Base-by-base conservation (phyloP, 371 early-diverging fungal species). In the Lichtheimia ramosa region DNA sequence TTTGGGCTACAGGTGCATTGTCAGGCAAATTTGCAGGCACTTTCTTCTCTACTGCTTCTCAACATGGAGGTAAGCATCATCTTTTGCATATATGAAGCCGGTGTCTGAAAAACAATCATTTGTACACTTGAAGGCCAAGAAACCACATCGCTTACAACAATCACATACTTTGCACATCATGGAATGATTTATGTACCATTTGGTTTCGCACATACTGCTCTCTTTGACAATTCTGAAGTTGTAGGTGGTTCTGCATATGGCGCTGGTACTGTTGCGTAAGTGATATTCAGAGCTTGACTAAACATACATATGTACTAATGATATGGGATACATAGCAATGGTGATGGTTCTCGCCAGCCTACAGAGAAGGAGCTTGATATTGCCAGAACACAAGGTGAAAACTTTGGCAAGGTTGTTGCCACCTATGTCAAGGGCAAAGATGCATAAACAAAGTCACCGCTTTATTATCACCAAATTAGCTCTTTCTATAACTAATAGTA, bases 181-280 rank as follows among this genome's bases (percentile, higher is more conserved):
- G 95, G 94, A 43, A 85, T 94, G 65, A 69, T 85, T 59, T 94
- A 80, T 58, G 90, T 93, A 13, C 92, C 94, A 15, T 66, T 91
- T 49, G 91, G 91, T 16, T 86, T 80, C 55, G 70, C 74, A 21
- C 71, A 74, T 62, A 67, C 84, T 12, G 55, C 75, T 18, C 51
- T 87, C 49, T 71, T 72, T 56, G 82, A 85, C 51, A 82, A 73
- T 56, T 64, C 65, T 24, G 84, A 76, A 55, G 76, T 84, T 20
- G 63, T 84, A 28, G 92, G 92, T 63, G 91, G 90, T 7, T 77
- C 82, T 53, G 81, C 92, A 14, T 94, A 84, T 71, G 95, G 94
- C 62, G 86, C 81, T 54, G 84, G 83, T 46, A 81, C 89, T 15
- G 54, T 91, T 42, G 53, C 91, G 80, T 50, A 50, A 48, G 58